Base-by-base conservation (phyloP, 768 basidiomycete genomes). In the Suillus americanus region DNA sequence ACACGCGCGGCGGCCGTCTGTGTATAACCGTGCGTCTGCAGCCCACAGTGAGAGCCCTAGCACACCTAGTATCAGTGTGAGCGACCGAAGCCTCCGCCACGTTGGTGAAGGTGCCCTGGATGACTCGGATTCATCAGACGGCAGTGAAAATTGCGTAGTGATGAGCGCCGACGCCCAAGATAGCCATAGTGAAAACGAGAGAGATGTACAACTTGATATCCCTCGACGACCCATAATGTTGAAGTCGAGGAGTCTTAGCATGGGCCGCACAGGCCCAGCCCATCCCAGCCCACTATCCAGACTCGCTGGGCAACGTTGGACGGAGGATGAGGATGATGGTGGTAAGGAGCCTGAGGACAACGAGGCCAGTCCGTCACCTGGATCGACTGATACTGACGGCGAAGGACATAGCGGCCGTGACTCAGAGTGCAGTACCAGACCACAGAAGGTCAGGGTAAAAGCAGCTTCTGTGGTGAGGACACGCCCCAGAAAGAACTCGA, bases 21-120 rank as follows among this genome's bases (percentile, higher is more conserved):
- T 82, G 3, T 80, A 79, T 62, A 79, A 79, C 25, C 81, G 83
- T 7, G 76, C 82, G 3, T 87, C 87, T 0, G 70, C 83, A 37
- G 60, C 67, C 0, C 72, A 70, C 40, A 77, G 74, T 60, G 79
- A 79, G 40, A 77, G 68, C 54, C 72, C 74, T 3, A 78, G 74
- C 50, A 72, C 63, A 3, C 74, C 75, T n/a, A 69, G 70, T 43
- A 54, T 54, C 18, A 38, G 33, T 67, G 78, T 79, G 14, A 80
- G 79, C 66, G 79, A 81, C 61, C 74, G 74, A 61, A 90, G 84
- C 64, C 76, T 85, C 38, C 79, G 85, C 2, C 87, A 91, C 69
- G 85, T 89, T 13, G 91, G 91, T 5, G 92, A 92, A 70, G 90
- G 91, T 33, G 89, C 88, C 1, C 75, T 94, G 4, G 89, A 90